Percentiles rank a stretch among this genome's conserved stretches.
These are phyloP conservation scores for Colletotrichum spaethianum DNA, from an alignment of 2,329 filamentous ascomycete species.

Conservation along the genomic window DNA sequence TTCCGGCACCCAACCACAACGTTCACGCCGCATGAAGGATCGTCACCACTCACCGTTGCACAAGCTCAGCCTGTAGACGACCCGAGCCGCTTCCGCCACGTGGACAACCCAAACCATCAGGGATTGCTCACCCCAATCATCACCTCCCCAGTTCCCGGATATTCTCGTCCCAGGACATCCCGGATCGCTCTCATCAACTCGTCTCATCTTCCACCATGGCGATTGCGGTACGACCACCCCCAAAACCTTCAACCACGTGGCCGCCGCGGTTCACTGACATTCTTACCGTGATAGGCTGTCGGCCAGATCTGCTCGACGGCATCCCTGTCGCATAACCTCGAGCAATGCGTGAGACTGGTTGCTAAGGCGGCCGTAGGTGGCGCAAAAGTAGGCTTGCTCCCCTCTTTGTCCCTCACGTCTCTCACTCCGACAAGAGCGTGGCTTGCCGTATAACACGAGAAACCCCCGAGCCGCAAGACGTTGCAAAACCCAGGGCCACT, in stretches of 20 bases:
- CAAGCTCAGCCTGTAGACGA: not conserved
- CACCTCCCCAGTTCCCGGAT: not conserved
- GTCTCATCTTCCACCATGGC: slow-evolving; percentile 44
- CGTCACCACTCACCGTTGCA: not conserved
- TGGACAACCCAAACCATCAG: not conserved
- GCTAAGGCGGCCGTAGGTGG: slow-evolving; percentile 81
- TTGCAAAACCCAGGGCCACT: not conserved
- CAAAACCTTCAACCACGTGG: slow-evolving; percentile 12
- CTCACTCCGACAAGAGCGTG: not conserved
- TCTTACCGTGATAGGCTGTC: slow-evolving; percentile 73
- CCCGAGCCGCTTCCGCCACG: not conserved
- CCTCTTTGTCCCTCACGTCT: not conserved
- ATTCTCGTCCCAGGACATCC: not conserved
- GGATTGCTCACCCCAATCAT: not conserved
- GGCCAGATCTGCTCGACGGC: slow-evolving; percentile 92
- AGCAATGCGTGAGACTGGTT: slow-evolving; percentile 81
- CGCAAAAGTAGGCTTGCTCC: slow-evolving; percentile 74
- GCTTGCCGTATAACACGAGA: not conserved
- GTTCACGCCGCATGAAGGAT: slow-evolving; percentile 8
- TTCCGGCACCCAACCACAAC: not conserved
- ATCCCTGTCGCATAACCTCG: slow-evolving; percentile 83
- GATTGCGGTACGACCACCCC: slow-evolving; percentile 46
- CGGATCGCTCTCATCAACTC: not conserved
- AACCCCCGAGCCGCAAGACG: not conserved
- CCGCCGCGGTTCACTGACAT: slow-evolving; percentile 15